Percentiles rank a stretch among this genome's conserved stretches.
Conservation (phyloP, 2,329 filamentous ascomycete genomes). For the Aurifilum marmelostoma region DNA sequence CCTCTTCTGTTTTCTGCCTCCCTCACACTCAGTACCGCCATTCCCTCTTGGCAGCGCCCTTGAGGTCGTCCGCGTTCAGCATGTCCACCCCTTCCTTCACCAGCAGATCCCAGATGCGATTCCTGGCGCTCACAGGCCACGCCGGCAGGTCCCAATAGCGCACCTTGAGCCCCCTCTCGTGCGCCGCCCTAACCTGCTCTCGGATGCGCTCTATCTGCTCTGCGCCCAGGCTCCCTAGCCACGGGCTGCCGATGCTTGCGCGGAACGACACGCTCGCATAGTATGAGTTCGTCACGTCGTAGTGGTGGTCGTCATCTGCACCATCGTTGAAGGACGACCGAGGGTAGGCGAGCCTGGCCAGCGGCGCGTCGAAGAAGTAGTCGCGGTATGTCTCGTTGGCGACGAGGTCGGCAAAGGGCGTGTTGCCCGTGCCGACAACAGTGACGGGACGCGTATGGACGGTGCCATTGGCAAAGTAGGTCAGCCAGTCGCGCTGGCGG, state of each 20-base stretch:
- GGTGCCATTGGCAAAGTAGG: conserved; percentile 52
- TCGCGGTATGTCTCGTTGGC: conserved; percentile 60
- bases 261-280: conserved; percentile 66
- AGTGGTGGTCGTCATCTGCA: conserved; percentile 37
- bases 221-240: conserved; percentile 48
- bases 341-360: conserved; percentile 44
- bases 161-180: conserved; percentile 55
- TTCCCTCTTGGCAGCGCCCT: conserved; percentile 45
- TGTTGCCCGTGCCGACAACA: conserved; percentile 69
- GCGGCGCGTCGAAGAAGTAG: conserved; percentile 68
- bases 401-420: conserved; percentile 59
- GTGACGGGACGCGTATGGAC: conserved; percentile 63
- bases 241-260: conserved; percentile 54
- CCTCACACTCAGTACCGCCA: conserved; percentile 37
- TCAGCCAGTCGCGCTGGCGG: conserved; percentile 60
- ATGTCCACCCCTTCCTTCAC: conserved; percentile 61
- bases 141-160: conserved; percentile 64
- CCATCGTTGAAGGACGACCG: neutral
- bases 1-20: neutral
- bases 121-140: conserved; percentile 58
- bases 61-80: conserved; percentile 64
- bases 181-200: conserved; percentile 53
- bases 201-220: conserved; percentile 48
- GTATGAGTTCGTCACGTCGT: conserved; percentile 61
- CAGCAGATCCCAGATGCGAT: conserved; percentile 60